Evolutionary conservation across 2,329 filamentous ascomycete species (phyloP).

Genomic region (Colletotrichum coccodes): DNA sequence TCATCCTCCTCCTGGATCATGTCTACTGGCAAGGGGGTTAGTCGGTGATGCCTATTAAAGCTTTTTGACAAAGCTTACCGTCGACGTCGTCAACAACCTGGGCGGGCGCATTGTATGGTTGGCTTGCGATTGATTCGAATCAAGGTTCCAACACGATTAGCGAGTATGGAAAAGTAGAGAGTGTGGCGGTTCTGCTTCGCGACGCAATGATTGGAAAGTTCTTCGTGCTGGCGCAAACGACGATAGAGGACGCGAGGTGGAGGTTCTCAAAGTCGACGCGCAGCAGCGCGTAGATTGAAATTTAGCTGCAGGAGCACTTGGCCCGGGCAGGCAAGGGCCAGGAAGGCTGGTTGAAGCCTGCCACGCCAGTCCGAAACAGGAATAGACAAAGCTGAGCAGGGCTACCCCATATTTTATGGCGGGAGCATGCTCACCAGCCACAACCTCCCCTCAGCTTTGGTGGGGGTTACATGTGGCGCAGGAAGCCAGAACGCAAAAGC

Average conservation of each 20-base stretch:
- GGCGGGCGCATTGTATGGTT: constrained; percentile 53
- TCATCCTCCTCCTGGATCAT: constrained; percentile 75
- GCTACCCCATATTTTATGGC: constrained; percentile 4
- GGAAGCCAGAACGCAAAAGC: not conserved
- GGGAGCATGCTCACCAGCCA: constrained; percentile 1
- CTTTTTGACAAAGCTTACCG: constrained; percentile 43
- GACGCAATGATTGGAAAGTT: constrained; percentile 6
- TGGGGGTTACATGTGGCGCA: constrained; percentile 15
- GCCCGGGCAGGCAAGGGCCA: constrained; percentile 5
- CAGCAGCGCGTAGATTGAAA: constrained; percentile 33
- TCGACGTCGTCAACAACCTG: constrained; percentile 62
- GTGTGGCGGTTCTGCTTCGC: constrained; percentile 1
- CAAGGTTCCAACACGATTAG: not conserved
- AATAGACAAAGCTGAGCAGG: not conserved
- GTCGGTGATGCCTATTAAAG: constrained; percentile 14
- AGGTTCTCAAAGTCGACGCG: constrained; percentile 15
- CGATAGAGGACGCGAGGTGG: constrained; percentile 22
- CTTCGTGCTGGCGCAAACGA: constrained; percentile 23
- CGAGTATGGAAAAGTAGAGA: not conserved
- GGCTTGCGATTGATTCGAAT: not conserved
- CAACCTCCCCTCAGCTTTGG: not conserved
- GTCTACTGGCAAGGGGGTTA: constrained; percentile 48
- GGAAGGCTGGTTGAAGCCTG: constrained; percentile 9
- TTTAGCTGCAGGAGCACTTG: constrained; percentile 11
- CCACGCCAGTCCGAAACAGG: constrained; percentile 11